Evolutionary conservation across 208 protist species (phyloP).

Genomic region (Balamuthia mandrillaris): DNA sequence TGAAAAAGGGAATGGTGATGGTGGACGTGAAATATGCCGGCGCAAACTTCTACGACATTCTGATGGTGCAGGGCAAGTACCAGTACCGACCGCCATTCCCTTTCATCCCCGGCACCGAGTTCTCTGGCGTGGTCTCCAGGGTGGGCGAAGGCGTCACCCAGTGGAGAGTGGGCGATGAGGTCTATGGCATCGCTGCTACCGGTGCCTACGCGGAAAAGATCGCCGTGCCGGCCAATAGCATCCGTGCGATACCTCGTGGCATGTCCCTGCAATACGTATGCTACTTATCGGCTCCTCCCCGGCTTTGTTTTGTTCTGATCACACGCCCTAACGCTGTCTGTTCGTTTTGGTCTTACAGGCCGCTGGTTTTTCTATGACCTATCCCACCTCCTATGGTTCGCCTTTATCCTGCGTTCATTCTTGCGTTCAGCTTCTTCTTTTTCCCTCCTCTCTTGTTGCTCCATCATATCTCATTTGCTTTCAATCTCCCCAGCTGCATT

Average conservation of each 20-base stretch:
- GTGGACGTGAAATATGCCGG: conserved; percentile 2
- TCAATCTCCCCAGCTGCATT: too few relatives aligned
- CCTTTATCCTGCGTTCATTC: background rate
- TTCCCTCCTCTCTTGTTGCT: background rate
- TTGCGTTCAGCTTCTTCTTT: background rate
- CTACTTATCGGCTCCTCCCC: background rate
- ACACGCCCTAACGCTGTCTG: background rate
- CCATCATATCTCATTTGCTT: background rate
- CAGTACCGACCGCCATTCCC: conserved; percentile 8
- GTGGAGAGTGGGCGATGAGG: conserved; percentile 28
- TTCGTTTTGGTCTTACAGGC: background rate
- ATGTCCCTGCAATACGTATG: conserved; percentile 6
- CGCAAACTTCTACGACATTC: conserved; percentile 40
- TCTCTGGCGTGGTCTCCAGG: conserved; percentile 25
- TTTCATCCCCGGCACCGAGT: conserved; percentile 37
- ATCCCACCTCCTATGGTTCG: conserved; percentile 40
- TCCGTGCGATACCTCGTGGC: conserved; percentile 19
- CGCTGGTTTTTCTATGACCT: conserved; percentile 45
- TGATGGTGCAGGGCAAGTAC: conserved; percentile 34
- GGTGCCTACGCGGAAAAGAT: conserved; percentile 39
- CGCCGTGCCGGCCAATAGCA: conserved; percentile 1
- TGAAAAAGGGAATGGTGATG: background rate
- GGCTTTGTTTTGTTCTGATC: too few relatives aligned
- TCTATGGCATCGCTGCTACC: conserved; percentile 23
- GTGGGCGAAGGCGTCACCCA: conserved; percentile 5